Evolutionary conservation across 768 basidiomycete species (phyloP).

Genomic region (Suillus bovinus): DNA sequence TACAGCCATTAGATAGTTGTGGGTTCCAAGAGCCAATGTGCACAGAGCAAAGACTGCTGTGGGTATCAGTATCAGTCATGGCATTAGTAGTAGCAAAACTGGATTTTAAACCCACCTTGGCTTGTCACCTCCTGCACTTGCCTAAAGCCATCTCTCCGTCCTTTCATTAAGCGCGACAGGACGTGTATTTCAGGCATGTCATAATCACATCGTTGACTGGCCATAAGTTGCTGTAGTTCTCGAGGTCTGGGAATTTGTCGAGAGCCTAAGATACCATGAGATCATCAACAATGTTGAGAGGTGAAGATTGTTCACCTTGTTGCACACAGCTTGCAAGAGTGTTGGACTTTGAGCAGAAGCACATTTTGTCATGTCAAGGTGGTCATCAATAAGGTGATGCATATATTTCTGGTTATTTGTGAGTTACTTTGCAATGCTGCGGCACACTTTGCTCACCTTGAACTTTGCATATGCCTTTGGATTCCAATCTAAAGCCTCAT

Average conservation of each 20-base stretch:
- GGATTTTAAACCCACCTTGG: no score
- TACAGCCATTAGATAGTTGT: no score
- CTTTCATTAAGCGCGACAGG: neutral
- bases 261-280: neutral
- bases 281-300: neutral
- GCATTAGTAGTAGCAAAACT: no score
- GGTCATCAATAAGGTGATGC: slow-evolving; percentile 9
- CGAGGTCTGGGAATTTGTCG: slow-evolving; percentile 12
- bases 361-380: slow-evolving; percentile 14
- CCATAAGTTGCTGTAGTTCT: slow-evolving; percentile 13
- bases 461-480: slow-evolving; percentile 16
- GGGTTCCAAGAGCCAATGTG: no score
- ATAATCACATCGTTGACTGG: slow-evolving; percentile 15
- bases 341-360: slow-evolving; percentile 10
- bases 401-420: neutral
- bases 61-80: neutral
- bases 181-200: slow-evolving; percentile 17
- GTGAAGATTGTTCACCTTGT: neutral
- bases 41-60: no score
- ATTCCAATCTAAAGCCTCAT: slow-evolving; percentile 24
- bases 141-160: slow-evolving; percentile 7
- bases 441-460: slow-evolving; percentile 19
- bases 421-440: neutral
- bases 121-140: slow-evolving; percentile 8
- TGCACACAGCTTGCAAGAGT: neutral